Base-by-base conservation (phyloP, 1,284 basidiomycete species). In the Cerrena zonata region DNA sequence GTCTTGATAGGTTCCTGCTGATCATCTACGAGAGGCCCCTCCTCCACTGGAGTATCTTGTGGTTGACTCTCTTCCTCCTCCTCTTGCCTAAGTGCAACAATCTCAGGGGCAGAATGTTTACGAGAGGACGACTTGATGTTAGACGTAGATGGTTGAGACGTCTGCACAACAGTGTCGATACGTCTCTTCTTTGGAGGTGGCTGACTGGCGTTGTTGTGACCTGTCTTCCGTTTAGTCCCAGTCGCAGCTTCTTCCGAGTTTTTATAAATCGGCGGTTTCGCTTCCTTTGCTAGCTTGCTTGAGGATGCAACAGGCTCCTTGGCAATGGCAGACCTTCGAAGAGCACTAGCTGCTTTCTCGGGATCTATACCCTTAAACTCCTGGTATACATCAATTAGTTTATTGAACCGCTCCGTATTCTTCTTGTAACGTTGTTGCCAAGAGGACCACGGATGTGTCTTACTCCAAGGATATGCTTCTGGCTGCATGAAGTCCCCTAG, bases 381-480 rank as follows among this genome's bases (percentile, higher is more conserved):
- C 47, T 69, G 66, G 45, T 72, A 71, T 42, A 46, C 50, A 22
- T 52, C 55, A 30, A 84, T 78, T 4, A 52, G 53, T 19, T 1
- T 34, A 55, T 85, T 72, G 53, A 81, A 78, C 5, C 47, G 43
- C 0, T 41, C 54, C 18, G 62, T 25, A 47, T 78, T 66, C 41
- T 67, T 77, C 48, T 58, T 62, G 61, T 82, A 83, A 26, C 71
- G 74, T 40, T 80, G 70, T 7, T 78, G 69, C 80, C 80, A 83
- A 10, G 76, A 78, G 27, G 72, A 66, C 72, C 70, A 75, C 1
- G 79, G 57, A 55, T 82, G 81, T 2, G 64, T 62, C 3, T 50
- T 54, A 5, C 70, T 67, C 78, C 77, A 80, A 0, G 52, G 55
- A 70, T 71, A 79, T 18, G 36, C 11, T 5, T 49, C 36, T 11